Conservation (phyloP, 1,284 basidiomycete genomes). For the Ustilago nuda region DNA sequence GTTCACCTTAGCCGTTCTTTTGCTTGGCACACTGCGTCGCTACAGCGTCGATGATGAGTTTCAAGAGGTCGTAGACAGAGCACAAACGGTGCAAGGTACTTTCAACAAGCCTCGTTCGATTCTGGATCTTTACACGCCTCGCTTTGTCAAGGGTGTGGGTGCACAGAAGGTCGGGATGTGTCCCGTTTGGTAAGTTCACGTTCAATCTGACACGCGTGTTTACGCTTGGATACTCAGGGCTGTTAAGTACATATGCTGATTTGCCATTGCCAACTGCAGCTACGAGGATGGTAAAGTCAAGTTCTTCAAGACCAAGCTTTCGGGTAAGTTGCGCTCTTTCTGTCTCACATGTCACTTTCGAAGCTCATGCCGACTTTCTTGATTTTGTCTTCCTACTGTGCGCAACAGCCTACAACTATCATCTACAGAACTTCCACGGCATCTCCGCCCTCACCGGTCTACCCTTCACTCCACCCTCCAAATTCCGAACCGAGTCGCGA, state of each 20-base stretch:
- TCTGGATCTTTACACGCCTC: conserved; percentile 58
- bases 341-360: not conserved
- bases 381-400: not conserved
- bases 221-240: too few relatives aligned
- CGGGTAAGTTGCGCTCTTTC: conserved; percentile 22
- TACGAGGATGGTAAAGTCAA: conserved; percentile 41
- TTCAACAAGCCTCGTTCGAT: conserved; percentile 46
- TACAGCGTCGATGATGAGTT: conserved; percentile 25
- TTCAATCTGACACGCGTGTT: too few relatives aligned
- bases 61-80: conserved; percentile 21
- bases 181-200: conserved; percentile 47
- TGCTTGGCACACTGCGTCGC: not conserved
- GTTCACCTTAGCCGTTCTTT: not conserved
- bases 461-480: conserved; percentile 50
- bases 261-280: conserved; percentile 11
- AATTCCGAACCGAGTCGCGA: conserved; percentile 21
- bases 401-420: conserved; percentile 56
- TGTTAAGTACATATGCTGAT: too few relatives aligned
- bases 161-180: conserved; percentile 54
- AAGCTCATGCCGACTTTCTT: not conserved
- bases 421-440: conserved; percentile 55
- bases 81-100: conserved; percentile 23
- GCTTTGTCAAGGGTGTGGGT: conserved; percentile 42
- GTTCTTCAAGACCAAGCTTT: conserved; percentile 55
- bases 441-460: conserved; percentile 39